Conservation (phyloP, 345 rosid genomes). For the Ricinus communis region DNA sequence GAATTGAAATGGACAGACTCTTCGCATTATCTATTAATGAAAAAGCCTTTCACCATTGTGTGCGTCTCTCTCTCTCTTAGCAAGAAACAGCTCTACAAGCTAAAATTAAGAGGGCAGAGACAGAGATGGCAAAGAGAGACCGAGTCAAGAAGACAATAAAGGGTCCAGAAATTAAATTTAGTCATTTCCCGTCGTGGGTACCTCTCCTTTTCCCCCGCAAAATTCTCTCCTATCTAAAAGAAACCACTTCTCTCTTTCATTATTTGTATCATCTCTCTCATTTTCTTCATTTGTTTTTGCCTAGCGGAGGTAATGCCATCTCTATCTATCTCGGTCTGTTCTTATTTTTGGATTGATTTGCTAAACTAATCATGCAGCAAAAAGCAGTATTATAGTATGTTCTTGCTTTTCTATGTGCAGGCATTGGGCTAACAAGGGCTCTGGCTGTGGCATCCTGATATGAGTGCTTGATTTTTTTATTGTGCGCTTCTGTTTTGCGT, state of each 20-base stretch:
- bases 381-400: not conserved
- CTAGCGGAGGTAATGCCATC: slow-evolving; percentile 47
- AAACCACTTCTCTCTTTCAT: slow-evolving; percentile 10
- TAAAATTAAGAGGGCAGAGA: not conserved
- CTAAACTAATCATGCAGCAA: no score
- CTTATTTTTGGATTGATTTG: not conserved
- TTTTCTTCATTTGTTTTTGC: slow-evolving; percentile 11
- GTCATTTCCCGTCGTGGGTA: no score
- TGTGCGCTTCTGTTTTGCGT: slow-evolving; percentile 11
- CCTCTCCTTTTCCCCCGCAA: no score
- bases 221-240: no score
- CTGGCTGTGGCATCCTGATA: slow-evolving; percentile 21
- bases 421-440: slow-evolving; percentile 38
- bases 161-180: no score
- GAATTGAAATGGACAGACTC: no score
- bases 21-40: no score
- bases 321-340: not conserved
- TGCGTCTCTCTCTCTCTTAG: no score
- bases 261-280: slow-evolving; percentile 25
- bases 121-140: not conserved
- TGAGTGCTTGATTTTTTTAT: slow-evolving; percentile 10
- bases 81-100: no score
- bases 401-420: slow-evolving; percentile 23
- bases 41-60: no score
- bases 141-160: not conserved